Evolutionary conservation across 2,329 filamentous ascomycete species (phyloP), one percentile per base, ranked within the genome.

Genomic region (Epichloe typhina): DNA sequence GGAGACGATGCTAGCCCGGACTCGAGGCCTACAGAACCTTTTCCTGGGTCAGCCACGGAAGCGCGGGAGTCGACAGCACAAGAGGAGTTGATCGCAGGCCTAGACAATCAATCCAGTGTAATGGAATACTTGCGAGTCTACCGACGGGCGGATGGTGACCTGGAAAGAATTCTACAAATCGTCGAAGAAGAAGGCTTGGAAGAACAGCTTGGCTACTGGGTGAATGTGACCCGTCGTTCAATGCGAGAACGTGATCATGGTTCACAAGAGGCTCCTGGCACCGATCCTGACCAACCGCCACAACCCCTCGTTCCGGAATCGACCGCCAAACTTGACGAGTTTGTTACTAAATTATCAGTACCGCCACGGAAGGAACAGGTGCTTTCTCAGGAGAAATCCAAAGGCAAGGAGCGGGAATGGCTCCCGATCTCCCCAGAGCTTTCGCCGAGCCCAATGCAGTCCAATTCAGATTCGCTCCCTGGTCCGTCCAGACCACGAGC

Each of bases 131-230:
- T 75, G 56, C 72, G 70, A 50, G 81, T 78, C 38, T 83, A 80
- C 64, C 71, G 73, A 41, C 76, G 77, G 50, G 80, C 80, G 1
- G 72, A 73, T 42, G 81, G 81, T 4, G 74, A 84, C 56, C 73
- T 74, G 0, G 70, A 76, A 37, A 73, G 72, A 52, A 79, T 86
- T 26, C 56, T 83, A 3, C 69, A 72, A 40, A 79, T 86, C 21
- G 80, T 84, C 35, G 73, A 76, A 39, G 73, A 79, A 38, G 80
- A 84, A 57, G 72, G 75, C 4, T 71, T 79, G 2, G 71, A 77
- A 50, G 76, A 79, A 11, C 74, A 76, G 47, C 70, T 86, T 36
- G 69, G 70, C 11, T 79, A 80, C 61, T 79, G 81, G 70, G 72
- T 83, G 11, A 70, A 73, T 35, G 68, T 77, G 23, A 78, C 80